These are phyloP conservation scores for Umbelopsis isabellina DNA, from an alignment of 192 early-diverging fungal genomes.

Conservation along the genomic window DNA sequence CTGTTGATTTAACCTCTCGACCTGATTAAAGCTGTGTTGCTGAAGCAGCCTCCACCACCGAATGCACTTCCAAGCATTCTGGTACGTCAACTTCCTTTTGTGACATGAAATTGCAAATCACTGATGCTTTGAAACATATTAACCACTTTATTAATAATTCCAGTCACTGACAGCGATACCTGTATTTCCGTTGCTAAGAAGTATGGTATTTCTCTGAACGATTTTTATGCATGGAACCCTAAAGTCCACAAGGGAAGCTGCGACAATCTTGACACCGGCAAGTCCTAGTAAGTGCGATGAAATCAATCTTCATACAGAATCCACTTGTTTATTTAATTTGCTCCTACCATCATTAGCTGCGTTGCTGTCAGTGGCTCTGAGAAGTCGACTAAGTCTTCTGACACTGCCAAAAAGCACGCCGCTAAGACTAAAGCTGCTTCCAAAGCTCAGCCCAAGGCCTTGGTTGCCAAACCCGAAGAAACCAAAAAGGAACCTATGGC, in stretches of 20 bases:
- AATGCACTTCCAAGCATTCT: not conserved
- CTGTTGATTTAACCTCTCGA: not conserved
- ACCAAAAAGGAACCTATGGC: too few relatives aligned
- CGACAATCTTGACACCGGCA: slow-evolving; percentile 26
- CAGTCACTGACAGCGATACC: slow-evolving; percentile 26
- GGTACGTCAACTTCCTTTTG: not conserved
- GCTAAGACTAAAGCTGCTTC: slow-evolving; percentile 7
- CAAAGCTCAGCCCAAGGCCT: not conserved
- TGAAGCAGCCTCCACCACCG: not conserved
- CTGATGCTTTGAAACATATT: not conserved
- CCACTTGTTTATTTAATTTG: not conserved
- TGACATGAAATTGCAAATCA: not conserved
- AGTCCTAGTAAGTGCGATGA: not conserved
- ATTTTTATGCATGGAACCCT: slow-evolving; percentile 35
- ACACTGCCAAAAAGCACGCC: not conserved
- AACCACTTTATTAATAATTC: not conserved
- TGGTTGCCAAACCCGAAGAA: too few relatives aligned
- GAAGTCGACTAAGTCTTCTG: not conserved
- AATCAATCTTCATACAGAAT: not conserved
- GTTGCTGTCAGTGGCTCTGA: slow-evolving; percentile 5
- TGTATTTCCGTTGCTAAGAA: slow-evolving; percentile 28
- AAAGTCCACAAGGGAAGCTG: slow-evolving; percentile 29
- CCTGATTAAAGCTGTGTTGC: slow-evolving; percentile 2
- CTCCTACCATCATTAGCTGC: not conserved
- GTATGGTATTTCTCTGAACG: slow-evolving; percentile 21